These are phyloP conservation scores for Aspergillus clavatus DNA, from an alignment of 2,329 filamentous ascomycete genomes.

Conservation along the genomic window DNA sequence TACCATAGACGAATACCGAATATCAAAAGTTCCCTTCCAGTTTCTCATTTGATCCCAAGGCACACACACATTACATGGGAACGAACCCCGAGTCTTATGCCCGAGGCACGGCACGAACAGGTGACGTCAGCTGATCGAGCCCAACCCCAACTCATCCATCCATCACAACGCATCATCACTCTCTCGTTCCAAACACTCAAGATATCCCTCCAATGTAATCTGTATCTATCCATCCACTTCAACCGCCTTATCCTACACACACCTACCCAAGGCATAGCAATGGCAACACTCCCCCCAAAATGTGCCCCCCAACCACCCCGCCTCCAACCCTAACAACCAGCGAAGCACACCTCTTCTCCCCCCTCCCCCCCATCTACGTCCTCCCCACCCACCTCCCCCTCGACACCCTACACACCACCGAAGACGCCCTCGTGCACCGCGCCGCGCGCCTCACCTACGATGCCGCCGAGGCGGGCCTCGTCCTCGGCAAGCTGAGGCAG, in stretches of 20 bases:
- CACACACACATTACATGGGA: no score
- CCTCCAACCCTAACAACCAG: no score
- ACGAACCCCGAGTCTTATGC: no score
- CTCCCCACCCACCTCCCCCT: conserved; percentile 64
- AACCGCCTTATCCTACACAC: no score
- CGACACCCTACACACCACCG: conserved; percentile 59
- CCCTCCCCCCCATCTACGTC: conserved; percentile 64
- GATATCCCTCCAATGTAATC: no score
- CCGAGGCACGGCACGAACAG: neutral
- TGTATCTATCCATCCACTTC: no score
- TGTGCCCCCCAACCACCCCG: no score
- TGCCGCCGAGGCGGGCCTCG: conserved; percentile 64
- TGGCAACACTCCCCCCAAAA: neutral
- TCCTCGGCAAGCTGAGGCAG: conserved; percentile 68
- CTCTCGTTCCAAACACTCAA: neutral
- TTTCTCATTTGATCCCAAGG: no score
- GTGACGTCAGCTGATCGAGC: neutral
- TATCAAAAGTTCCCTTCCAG: no score
- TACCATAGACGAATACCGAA: no score
- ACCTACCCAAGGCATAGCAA: no score
- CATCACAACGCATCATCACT: neutral
- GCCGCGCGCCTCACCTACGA: conserved; percentile 64
- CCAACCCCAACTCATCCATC: neutral
- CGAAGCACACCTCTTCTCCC: no score
- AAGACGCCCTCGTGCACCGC: conserved; percentile 55